Evolutionary conservation across 176 grass and related monocot genomes (phyloP), one percentile per base, ranked within the genome.

Genomic region (Secale cereale): DNA sequence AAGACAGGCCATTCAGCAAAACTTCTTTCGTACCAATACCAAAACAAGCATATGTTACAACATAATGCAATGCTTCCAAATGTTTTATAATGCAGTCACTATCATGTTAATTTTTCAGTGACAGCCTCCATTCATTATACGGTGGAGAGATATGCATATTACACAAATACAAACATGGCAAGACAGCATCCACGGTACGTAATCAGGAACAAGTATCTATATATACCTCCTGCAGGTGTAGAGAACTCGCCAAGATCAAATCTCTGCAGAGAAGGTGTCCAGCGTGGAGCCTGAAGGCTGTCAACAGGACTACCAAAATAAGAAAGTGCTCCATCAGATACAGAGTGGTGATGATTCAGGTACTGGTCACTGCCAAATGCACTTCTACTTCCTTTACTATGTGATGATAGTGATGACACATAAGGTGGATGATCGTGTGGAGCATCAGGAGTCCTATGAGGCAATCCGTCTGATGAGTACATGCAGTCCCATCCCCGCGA

Each of bases 321-420:
- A 78, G 97, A 98, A 31, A 95, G 78, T 75, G 97, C 93, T 28
- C 97, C 97, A 86, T 98, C 97, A 87, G 97, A 98, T 35, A 91
- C 83, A 69, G 93, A 98, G 87, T 98, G 96, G 56, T 95, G 91
- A 64, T 95, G 93, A 85, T 91, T 93, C 65, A 84, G 87, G 81
- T 87, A 87, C 72, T 93, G 91, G 25, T 94, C 92, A 84, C 86
- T 89, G 60, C 81, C 88, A 83, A 92, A 86, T 43, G 67, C 83
- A 84, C 84, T 91, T 80, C 82, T 85, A 77, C 88, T 90, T 65
- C 90, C 88, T 84, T 95, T 95, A 86, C 90, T 94, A 78, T 86
- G 83, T 3, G 91, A 84, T 67, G 92, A 89, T 22, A 91, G 31
- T 76, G 95, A 94, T 46, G 86, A 91, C 13, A 86, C 75, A 66